Evolutionary conservation across 2,329 filamentous ascomycete species (phyloP).

Genomic region (Diaporthe humulicola): DNA sequence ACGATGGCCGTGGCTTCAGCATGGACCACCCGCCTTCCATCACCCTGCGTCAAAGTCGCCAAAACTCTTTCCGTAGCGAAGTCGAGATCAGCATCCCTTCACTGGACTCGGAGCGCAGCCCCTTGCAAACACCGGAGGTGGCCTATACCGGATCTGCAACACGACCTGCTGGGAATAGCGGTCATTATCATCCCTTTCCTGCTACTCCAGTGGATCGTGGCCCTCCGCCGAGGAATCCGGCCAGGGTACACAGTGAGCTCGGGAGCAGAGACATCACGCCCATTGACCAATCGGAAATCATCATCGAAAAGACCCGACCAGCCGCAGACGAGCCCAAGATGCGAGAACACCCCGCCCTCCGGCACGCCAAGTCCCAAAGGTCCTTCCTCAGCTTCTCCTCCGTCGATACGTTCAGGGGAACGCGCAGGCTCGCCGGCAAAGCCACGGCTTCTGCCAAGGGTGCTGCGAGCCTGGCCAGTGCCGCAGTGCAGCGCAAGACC

Average conservation of each 20-base stretch:
- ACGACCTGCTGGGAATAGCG: neutral
- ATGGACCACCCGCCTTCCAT: conserved; percentile 37
- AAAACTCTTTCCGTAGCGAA: conserved; percentile 46
- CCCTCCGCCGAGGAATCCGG: conserved; percentile 32
- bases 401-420: conserved; percentile 33
- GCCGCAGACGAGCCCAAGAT: conserved; percentile 2
- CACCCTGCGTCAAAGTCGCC: conserved; percentile 41
- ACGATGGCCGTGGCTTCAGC: conserved; percentile 39
- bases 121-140: conserved; percentile 44
- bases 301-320: conserved; percentile 24
- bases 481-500: conserved; percentile 34
- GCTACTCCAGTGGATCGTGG: conserved; percentile 9
- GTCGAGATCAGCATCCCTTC: conserved; percentile 49
- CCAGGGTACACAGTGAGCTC: conserved; percentile 13
- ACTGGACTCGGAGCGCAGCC: conserved; percentile 40
- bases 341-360: conserved; percentile 30
- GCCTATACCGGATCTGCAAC: conserved; percentile 39
- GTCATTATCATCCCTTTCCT: neutral
- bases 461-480: conserved; percentile 34
- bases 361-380: conserved; percentile 34
- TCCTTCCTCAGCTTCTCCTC: conserved; percentile 37
- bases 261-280: conserved; percentile 22
- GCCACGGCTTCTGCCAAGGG: conserved; percentile 35
- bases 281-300: conserved; percentile 5
- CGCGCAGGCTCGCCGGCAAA: conserved; percentile 33